phyloP scores from a whole-genome alignment of 306 rosid genomes.

The Vicia sativa region DNA sequence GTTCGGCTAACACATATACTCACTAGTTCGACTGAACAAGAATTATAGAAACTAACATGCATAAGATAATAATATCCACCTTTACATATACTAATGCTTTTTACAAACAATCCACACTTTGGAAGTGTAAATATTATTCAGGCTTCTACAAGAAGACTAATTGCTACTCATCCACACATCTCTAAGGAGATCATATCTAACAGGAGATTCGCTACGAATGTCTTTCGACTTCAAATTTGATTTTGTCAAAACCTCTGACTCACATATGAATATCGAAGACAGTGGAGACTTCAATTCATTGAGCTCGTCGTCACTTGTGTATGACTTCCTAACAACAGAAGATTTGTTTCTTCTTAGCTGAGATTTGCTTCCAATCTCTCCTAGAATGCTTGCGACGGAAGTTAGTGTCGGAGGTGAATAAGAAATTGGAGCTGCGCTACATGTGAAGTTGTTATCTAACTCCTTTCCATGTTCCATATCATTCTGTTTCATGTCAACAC shows the following conservation, averaged over 20 bases:
- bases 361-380: constrained; percentile 61
- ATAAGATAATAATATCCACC: too few relatives aligned
- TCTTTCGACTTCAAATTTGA: constrained; percentile 47
- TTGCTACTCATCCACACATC: constrained; percentile 76
- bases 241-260: constrained; percentile 44
- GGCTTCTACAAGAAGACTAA: constrained; percentile 9
- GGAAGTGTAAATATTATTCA: constrained; percentile 2
- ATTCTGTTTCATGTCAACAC: constrained; percentile 51
- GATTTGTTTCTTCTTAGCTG: constrained; percentile 79
- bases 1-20: too few relatives aligned
- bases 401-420: constrained; percentile 69
- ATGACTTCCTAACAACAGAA: constrained; percentile 71
- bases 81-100: neutral
- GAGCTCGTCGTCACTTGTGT: constrained; percentile 93
- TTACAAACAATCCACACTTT: neutral
- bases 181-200: constrained; percentile 86
- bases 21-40: too few relatives aligned
- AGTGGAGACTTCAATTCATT: constrained; percentile 82
- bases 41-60: too few relatives aligned
- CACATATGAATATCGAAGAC: constrained; percentile 50
- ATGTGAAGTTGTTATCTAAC: constrained; percentile 52
- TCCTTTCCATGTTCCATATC: constrained; percentile 54
- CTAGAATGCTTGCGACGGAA: constrained; percentile 51
- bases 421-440: constrained; percentile 61
- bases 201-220: constrained; percentile 47